Base-by-base conservation (phyloP, 1,284 basidiomycete species). In the Flammula alnicola region DNA sequence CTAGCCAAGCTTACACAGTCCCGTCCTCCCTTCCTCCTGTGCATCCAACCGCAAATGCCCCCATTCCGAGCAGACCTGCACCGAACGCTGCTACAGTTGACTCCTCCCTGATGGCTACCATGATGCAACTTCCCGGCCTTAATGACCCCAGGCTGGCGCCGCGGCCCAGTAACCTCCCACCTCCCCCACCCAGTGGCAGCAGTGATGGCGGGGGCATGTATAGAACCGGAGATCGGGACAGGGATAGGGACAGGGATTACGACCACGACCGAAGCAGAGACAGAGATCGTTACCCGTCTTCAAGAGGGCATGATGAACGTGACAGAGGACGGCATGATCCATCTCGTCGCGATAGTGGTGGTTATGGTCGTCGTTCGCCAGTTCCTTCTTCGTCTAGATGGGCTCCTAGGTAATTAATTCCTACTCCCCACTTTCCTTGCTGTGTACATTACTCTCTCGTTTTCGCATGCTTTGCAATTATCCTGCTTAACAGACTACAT, bases 21-120 rank as follows among this genome's bases (percentile, higher is more conserved):
- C 40, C 52, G 3, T 39, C 43, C 5, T 44, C 44, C 17, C 27
- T 36, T 16, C 32, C 40, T 1, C 38, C 37, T 12, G 31, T 31
- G 9, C 16, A 26, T 26, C 14, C 31, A 6, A 16, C n/a, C 26
- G 26, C 41, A 20, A 20, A 32, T 23, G 25, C 16, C 36, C 16
- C 31, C 44, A 30, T n/a, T n/a, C n/a, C n/a, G n/a, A n/a, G n/a
- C n/a, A n/a, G n/a, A n/a, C n/a, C n/a, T n/a, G n/a, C n/a, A n/a
- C n/a, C n/a, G n/a, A n/a, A 32, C 16, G 12, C 30, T 19, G 31
- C 38, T 40, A 17, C 46, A 49, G 11, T 9, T 32, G 11, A 30
- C 44, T 17, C n/a, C n/a, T n/a, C n/a, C n/a, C n/a, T 54, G 33
- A 54, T 54, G 52, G 52, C 44, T 1, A 39, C 39, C 3, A 54